phyloP scores from a whole-genome alignment of 495 filamentous ascomycete species.

The Annulohypoxylon nitens region DNA sequence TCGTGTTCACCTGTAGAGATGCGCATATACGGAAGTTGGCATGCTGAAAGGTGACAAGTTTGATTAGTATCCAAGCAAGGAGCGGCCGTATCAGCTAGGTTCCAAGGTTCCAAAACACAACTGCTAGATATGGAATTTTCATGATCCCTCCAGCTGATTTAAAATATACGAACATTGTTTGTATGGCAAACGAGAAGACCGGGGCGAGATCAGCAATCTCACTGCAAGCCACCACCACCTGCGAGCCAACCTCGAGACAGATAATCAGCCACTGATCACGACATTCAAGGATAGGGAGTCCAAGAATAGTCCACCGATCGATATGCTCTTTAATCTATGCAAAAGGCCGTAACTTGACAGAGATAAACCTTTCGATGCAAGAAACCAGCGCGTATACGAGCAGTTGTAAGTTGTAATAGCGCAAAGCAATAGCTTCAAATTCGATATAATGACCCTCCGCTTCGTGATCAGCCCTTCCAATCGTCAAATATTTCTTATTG shows the following conservation, averaged over 20 bases:
- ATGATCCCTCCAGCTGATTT: neutral
- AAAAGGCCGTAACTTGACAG: neutral
- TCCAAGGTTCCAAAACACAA: neutral
- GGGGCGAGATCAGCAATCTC: neutral
- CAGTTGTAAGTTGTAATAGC: neutral
- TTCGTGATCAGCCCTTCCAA: neutral
- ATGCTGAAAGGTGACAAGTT: neutral
- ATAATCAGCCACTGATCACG: neutral
- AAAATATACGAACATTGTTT: neutral
- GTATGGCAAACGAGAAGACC: neutral
- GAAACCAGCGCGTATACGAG: neutral
- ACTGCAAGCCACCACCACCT: neutral
- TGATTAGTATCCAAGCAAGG: constrained; percentile 10
- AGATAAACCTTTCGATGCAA: neutral
- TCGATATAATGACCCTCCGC: neutral
- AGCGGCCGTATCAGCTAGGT: neutral
- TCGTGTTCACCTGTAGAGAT: neutral
- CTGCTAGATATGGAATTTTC: neutral
- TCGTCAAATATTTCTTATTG: neutral
- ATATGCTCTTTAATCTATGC: neutral
- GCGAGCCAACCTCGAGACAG: neutral
- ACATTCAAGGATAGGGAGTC: neutral
- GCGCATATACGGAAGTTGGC: neutral
- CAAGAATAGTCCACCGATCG: neutral
- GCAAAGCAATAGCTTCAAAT: neutral